These are phyloP conservation scores for Lanmaoa rubissima DNA, from an alignment of 768 basidiomycete genomes.

Conservation along the genomic window DNA sequence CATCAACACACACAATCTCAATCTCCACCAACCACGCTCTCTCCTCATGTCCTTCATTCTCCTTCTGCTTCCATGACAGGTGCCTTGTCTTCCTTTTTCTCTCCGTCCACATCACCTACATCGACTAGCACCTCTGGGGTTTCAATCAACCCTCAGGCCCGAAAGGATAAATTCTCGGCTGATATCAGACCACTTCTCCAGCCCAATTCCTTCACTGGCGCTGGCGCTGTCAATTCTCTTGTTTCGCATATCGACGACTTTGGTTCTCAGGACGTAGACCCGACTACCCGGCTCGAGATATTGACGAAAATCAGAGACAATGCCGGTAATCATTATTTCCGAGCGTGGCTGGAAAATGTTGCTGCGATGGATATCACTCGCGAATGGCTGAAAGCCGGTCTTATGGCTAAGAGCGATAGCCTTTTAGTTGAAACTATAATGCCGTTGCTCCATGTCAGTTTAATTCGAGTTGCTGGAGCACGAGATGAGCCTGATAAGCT, in stretches of 20 bases:
- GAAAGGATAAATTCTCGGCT: slow-evolving; percentile 51
- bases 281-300: slow-evolving; percentile 66
- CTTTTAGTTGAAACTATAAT: slow-evolving; percentile 72
- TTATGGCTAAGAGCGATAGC: slow-evolving; percentile 52
- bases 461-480: slow-evolving; percentile 10
- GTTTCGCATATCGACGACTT: slow-evolving; percentile 57
- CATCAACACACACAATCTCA: slow-evolving; percentile 30
- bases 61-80: slow-evolving; percentile 40
- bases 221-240: slow-evolving; percentile 63
- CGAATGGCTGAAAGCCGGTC: slow-evolving; percentile 78
- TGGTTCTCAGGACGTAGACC: slow-evolving; percentile 63
- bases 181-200: slow-evolving; percentile 57
- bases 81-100: slow-evolving; percentile 40
- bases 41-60: slow-evolving; percentile 67
- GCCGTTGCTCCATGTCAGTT: slow-evolving; percentile 83
- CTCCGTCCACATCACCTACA: slow-evolving; percentile 31
- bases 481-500: slow-evolving; percentile 17
- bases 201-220: slow-evolving; percentile 61
- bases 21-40: slow-evolving; percentile 58
- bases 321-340: slow-evolving; percentile 83
- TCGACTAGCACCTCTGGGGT: slow-evolving; percentile 27
- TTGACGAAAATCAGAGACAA: slow-evolving; percentile 79
- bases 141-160: slow-evolving; percentile 47
- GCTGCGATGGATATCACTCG: slow-evolving; percentile 74
- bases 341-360: slow-evolving; percentile 80